phyloP scores from a whole-genome alignment of 2,329 filamentous ascomycete genomes.

The Lecanoromycetidae sp. region DNA sequence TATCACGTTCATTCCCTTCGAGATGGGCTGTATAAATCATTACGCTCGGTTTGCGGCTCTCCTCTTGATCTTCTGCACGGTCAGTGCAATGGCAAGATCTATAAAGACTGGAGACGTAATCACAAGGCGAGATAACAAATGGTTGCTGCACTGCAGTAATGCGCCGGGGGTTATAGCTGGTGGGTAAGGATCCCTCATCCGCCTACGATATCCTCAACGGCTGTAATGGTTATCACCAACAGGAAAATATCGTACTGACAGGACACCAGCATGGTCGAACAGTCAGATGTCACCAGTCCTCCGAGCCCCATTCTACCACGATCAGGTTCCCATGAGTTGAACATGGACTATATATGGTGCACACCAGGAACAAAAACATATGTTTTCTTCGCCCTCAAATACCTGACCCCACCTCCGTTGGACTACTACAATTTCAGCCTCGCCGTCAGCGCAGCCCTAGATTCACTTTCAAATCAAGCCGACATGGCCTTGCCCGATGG shows the following conservation, averaged over 20 bases:
- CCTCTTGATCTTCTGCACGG: too few species aligned
- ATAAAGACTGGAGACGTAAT: too few species aligned
- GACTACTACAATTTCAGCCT: not conserved
- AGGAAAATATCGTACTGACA: not conserved
- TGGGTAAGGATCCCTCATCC: not conserved
- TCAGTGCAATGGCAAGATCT: too few species aligned
- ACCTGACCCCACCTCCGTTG: not conserved
- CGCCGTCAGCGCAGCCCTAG: not conserved
- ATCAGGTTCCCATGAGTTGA: not conserved
- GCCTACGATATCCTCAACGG: not conserved
- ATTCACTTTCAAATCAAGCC: not conserved
- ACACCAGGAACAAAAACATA: not conserved
- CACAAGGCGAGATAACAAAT: not conserved
- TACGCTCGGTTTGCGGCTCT: too few species aligned
- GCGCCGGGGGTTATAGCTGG: not conserved
- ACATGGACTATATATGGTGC: slow-evolving; percentile 1
- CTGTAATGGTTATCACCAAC: not conserved
- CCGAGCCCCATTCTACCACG: not conserved
- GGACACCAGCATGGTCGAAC: not conserved
- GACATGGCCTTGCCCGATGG: not conserved
- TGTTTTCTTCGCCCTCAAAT: not conserved
- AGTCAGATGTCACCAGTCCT: not conserved
- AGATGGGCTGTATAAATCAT: too few species aligned
- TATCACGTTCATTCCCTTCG: too few species aligned
- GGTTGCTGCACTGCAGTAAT: not conserved